Evolutionary conservation across 768 basidiomycete species (phyloP).

Genomic region (Sporobolomyces pararoseus): DNA sequence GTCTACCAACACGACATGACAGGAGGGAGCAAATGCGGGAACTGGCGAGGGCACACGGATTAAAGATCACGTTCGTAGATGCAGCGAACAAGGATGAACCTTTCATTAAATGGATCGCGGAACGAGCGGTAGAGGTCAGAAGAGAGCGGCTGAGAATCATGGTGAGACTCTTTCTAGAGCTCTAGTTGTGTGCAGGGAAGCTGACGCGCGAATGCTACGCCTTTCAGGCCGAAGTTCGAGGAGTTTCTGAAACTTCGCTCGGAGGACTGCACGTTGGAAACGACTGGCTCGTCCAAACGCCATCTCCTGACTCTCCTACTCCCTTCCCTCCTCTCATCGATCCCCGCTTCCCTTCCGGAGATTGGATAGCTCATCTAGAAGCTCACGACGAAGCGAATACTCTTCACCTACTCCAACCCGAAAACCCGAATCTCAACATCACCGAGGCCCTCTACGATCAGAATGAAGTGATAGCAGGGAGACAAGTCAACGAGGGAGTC

Average conservation of each 20-base stretch:
- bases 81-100: conserved; percentile 41
- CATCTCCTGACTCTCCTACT: background rate
- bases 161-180: conserved; percentile 4
- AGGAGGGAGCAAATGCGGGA: conserved; percentile 44
- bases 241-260: background rate
- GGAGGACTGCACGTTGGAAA: conserved; percentile 39
- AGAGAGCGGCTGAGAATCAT: conserved; percentile 27
- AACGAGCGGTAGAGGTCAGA: conserved; percentile 40
- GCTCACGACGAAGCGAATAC: conserved; percentile 13
- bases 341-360: conserved; percentile 2
- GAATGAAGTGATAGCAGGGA: conserved; percentile 32
- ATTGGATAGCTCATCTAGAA: conserved; percentile 45
- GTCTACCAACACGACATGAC: conserved; percentile 42
- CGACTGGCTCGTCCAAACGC: conserved; percentile 37
- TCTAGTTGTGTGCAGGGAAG: background rate
- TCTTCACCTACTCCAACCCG: conserved; percentile 26
- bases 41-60: conserved; percentile 42
- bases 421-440: conserved; percentile 28
- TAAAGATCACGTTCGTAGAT: conserved; percentile 46
- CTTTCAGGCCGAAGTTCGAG: conserved; percentile 16
- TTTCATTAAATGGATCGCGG: conserved; percentile 45
- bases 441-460: conserved; percentile 40
- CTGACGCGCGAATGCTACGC: too few species aligned
- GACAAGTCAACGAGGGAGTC: conserved; percentile 45
- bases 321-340: conserved; percentile 23